Evolutionary conservation across 352 stramenopile genomes (phyloP), one percentile per base, ranked within the genome.

Genomic region (Pythium graminicola): DNA sequence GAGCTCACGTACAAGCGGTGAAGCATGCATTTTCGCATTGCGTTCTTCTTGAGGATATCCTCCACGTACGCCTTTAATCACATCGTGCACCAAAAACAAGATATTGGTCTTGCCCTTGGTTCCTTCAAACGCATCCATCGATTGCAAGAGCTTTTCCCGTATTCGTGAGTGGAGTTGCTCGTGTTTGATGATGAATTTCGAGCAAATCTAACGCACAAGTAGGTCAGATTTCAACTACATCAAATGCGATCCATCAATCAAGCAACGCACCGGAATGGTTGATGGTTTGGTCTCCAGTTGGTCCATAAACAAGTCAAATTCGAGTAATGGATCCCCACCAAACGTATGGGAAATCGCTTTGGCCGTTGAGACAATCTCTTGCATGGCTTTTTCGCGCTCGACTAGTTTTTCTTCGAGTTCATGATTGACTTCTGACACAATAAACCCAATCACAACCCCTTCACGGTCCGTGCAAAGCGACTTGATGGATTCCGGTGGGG

Each of bases 351-450:
- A 87, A 55, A 93, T 81, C 45, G 76, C 75, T 47, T 90, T 87
- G 9, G 77, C 82, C 2, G 76, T 87, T 0, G 73, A 76, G 28
- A 75, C 77, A 26, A 90, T 61, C 60, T 93, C 79, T 50, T 90
- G 69, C 74, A 91, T 89, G n/a, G 72, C 73, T 48, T 86, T 85
- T 50, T 91, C 72, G 0, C 75, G 67, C 62, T 86, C 69, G 11
- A 86, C 60, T 23, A 89, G 60, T 55, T 88, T 88, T 46, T 89
- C 80, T 47, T 90, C 76, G 47, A 89, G 76, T 64, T 89, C 82
- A 16, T 85, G 69, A 51, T 93, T 93, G 49, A 91, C 80, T 55
- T 93, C 82, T n/a, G 75, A 82, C 16, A 87, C 81, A 47, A 93
- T 88, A 65, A 93, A 90, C 5, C 82, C 82, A 62, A 93, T 93